These are phyloP conservation scores for Medicago lupulina DNA, from an alignment of 306 rosid genomes.

Conservation along the genomic window DNA sequence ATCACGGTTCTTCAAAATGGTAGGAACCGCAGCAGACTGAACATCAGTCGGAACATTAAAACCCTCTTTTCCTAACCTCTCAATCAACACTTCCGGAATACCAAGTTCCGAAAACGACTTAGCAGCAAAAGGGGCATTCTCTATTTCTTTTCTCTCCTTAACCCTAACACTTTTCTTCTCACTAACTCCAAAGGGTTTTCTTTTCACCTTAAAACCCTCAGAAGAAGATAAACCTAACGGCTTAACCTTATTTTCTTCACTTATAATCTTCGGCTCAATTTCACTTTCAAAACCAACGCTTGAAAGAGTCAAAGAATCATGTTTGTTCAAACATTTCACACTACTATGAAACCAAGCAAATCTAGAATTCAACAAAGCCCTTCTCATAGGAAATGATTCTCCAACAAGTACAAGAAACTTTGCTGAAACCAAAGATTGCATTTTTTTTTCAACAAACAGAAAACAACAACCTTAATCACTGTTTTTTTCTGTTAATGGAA, in stretches of 20 bases:
- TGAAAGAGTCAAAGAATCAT: constrained; percentile 62
- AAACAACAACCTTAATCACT: background rate
- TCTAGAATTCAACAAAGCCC: constrained; percentile 57
- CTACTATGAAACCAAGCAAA: constrained; percentile 59
- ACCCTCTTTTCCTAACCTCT: constrained; percentile 77
- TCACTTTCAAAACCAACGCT: constrained; percentile 57
- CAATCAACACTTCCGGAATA: constrained; percentile 63
- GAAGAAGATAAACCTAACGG: constrained; percentile 49
- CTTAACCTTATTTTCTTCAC: constrained; percentile 47
- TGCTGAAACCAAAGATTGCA: constrained; percentile 65
- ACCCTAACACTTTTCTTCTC: constrained; percentile 48
- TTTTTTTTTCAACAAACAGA: constrained; percentile 35
- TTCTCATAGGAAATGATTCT: constrained; percentile 61
- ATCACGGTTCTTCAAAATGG: constrained; percentile 71
- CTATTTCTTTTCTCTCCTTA: constrained; percentile 47
- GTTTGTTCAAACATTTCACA: constrained; percentile 46
- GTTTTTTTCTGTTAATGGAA: constrained; percentile 18
- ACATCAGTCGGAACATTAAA: constrained; percentile 81
- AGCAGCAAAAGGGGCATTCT: constrained; percentile 71
- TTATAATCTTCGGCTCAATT: constrained; percentile 41
- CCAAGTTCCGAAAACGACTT: constrained; percentile 87
- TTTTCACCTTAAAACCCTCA: constrained; percentile 54
- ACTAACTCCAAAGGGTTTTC: constrained; percentile 46
- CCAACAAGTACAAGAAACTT: constrained; percentile 71
- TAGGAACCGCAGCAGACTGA: constrained; percentile 86